Percentiles rank a stretch among this genome's conserved stretches.
These are phyloP conservation scores for Pythium monospermum DNA, from an alignment of 352 stramenopile genomes.

Conservation along the genomic window DNA sequence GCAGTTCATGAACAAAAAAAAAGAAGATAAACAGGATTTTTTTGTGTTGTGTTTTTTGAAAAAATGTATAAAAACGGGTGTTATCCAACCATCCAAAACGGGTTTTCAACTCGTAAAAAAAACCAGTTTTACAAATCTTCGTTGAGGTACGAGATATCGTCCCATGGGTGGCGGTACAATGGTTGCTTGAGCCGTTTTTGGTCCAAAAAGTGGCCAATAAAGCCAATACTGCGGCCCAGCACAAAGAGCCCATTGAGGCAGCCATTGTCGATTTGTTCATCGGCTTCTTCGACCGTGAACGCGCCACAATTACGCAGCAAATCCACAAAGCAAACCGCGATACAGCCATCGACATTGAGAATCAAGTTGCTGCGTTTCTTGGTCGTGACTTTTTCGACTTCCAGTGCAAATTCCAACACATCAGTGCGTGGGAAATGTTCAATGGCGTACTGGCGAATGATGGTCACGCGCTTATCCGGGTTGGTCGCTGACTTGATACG, in stretches of 20 bases:
- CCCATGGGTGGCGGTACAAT: slow-evolving; percentile 96
- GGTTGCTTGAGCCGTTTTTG: slow-evolving; percentile 97
- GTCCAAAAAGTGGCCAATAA: slow-evolving; percentile 96
- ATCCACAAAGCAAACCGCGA: slow-evolving; percentile 96
- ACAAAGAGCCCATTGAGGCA: slow-evolving; percentile 95
- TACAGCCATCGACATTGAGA: slow-evolving; percentile 96
- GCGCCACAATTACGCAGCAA: slow-evolving; percentile 90
- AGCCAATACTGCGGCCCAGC: slow-evolving; percentile 82
- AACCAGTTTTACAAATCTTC: slow-evolving; percentile 54
- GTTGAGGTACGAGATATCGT: slow-evolving; percentile 96
- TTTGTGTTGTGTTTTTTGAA: slow-evolving; percentile 17
- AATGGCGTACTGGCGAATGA: slow-evolving; percentile 95
- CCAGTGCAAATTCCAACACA: slow-evolving; percentile 94
- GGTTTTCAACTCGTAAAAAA: too few species aligned
- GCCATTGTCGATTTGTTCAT: slow-evolving; percentile 93
- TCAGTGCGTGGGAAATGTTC: slow-evolving; percentile 92
- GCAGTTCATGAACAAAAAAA: background rate
- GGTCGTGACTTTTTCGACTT: slow-evolving; percentile 95
- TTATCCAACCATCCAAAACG: too few species aligned
- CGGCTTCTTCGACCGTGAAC: slow-evolving; percentile 88
- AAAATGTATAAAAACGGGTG: slow-evolving; percentile 17
- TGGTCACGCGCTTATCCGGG: slow-evolving; percentile 95
- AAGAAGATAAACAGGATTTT: background rate
- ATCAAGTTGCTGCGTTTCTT: slow-evolving; percentile 98
- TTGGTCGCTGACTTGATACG: slow-evolving; percentile 95